These are phyloP conservation scores for Nicotiana tomentosiformis DNA, from an alignment of 257 asterid species.

Conservation along the genomic window DNA sequence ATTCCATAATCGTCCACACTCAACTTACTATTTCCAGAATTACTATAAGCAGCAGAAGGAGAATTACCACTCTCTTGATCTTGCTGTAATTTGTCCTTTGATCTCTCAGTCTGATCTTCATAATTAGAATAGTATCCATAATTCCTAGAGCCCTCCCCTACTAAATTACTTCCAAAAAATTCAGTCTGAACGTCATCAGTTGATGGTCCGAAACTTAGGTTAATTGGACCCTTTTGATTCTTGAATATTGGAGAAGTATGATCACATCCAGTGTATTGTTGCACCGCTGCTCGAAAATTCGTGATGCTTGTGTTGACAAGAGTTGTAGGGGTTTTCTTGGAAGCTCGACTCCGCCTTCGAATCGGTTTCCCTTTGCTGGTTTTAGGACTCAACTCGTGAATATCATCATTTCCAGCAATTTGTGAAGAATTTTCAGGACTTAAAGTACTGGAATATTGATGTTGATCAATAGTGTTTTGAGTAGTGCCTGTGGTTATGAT, in stretches of 20 bases:
- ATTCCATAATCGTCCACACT: slow-evolving; percentile 10
- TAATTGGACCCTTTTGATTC: slow-evolving; percentile 48
- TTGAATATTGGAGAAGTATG: slow-evolving; percentile 6
- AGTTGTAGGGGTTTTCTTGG: slow-evolving; percentile 36
- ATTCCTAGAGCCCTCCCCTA: not conserved
- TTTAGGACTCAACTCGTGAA: slow-evolving; percentile 1
- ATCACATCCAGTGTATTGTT: slow-evolving; percentile 53
- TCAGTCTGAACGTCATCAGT: not conserved
- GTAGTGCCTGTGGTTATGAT: not conserved
- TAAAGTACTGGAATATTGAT: not conserved
- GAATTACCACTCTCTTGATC: not conserved
- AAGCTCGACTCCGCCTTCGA: slow-evolving; percentile 33
- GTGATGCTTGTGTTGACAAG: slow-evolving; percentile 43
- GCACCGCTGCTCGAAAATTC: slow-evolving; percentile 54
- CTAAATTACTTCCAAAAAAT: not conserved
- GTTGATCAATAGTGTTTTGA: not conserved
- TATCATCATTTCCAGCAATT: not conserved
- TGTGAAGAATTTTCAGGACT: slow-evolving; percentile 17
- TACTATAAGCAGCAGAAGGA: not conserved
- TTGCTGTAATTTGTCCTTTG: not conserved
- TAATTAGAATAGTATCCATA: not conserved
- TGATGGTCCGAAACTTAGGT: slow-evolving; percentile 36
- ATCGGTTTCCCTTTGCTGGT: slow-evolving; percentile 18
- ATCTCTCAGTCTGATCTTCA: not conserved
- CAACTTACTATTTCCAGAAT: not conserved